Base-by-base conservation (phyloP, 768 basidiomycete species). In the Coprinellus micaceus region DNA sequence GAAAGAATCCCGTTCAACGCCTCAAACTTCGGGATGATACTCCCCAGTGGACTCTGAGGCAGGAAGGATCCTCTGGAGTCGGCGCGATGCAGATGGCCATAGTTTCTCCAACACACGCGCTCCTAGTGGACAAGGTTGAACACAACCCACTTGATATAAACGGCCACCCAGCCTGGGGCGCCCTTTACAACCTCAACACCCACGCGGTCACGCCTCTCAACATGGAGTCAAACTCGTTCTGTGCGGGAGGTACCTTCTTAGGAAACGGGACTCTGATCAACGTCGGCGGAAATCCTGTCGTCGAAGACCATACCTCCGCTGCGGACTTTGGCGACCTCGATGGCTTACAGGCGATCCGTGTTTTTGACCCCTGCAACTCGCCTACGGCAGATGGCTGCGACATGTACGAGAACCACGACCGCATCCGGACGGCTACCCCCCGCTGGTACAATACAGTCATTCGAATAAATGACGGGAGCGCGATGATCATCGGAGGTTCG, bases 41-140 rank as follows among this genome's bases (percentile, higher is more conserved):
- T 49, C 48, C 55, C 25, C 57, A 60, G 19, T 92, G 90, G 90
- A 75, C 76, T 15, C 66, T 91, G 30, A 68, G 67, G 29, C 84
- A 88, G 67, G 74, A 79, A 51, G 90, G 90, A 13, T 76, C 81
- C 17, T 90, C 88, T 13, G 90, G 90, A 15, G 86, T 91, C 12
- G 74, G 82, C 56, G 90, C 89, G 2, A 91, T 91, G 89, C 89
- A 91, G 66, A 66, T 91, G 56, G 74, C 75, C 5, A 70, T 91
- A 56, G 76, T 91, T 59, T 91, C 89, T 3, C 64, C 80, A 15
- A 82, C 80, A 9, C 88, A 89, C 61, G 89, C 82, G 15, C 69
- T 91, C 59, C 77, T 93, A 48, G 66, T 93, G 37, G 90, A 93
- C 78, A 92, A 92, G 69, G 89, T 91, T 24, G 89, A 91, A 66